Percentiles rank a stretch among this genome's conserved stretches.
These are phyloP conservation scores for Inonotus obliquus DNA, from an alignment of 1,284 basidiomycete genomes.

Conservation along the genomic window DNA sequence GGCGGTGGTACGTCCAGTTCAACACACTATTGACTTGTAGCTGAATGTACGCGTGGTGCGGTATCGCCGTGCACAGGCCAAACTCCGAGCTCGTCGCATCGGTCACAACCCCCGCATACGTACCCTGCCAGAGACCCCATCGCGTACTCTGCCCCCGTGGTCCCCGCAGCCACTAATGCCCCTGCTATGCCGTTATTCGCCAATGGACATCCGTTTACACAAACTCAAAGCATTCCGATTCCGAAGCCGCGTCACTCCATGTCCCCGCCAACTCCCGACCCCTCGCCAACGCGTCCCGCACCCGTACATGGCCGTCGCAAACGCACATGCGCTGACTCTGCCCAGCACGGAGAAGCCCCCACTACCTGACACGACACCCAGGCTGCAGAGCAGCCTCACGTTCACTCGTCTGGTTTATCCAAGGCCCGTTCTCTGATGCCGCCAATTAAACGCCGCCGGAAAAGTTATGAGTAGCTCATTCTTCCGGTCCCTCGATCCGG, in stretches of 20 bases:
- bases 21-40: not conserved
- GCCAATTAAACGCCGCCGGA: not conserved
- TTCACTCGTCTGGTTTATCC: not conserved
- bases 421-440: not conserved
- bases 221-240: not conserved
- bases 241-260: conserved; percentile 3
- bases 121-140: not conserved
- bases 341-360: conserved; percentile 2
- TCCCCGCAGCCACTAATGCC: not conserved
- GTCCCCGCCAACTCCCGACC: conserved; percentile 5
- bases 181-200: not conserved
- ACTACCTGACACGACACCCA: not conserved
- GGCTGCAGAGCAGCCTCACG: not conserved
- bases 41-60: not conserved
- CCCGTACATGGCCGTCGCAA: not conserved
- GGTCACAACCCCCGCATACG: not conserved
- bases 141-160: not conserved
- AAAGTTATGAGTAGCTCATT: not conserved
- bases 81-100: not conserved
- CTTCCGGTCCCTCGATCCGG: not conserved
- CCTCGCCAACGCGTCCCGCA: conserved; percentile 7
- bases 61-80: conserved; percentile 1
- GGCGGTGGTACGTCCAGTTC: not conserved
- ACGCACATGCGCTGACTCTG: not conserved
- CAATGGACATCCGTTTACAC: not conserved